Evolutionary conservation across 495 filamentous ascomycete genomes (phyloP).

Genomic region (Alectoria sarmentosa): DNA sequence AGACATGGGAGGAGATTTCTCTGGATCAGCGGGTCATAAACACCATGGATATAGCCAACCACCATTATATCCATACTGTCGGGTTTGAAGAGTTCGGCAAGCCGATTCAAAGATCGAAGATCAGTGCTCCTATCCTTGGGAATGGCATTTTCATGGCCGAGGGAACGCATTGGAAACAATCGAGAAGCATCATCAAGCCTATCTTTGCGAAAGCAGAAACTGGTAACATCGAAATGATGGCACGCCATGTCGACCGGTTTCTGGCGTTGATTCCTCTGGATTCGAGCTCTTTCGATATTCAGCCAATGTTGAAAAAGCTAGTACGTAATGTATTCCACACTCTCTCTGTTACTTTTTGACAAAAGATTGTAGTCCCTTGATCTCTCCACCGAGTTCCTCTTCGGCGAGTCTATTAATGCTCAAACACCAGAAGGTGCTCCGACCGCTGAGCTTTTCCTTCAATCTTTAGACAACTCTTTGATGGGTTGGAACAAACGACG

Average conservation of each 20-base stretch:
- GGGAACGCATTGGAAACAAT: conserved; percentile 40
- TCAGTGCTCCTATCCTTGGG: conserved; percentile 6
- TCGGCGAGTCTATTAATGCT: conserved; percentile 5
- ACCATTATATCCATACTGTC: conserved; percentile 3
- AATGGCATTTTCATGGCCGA: conserved; percentile 41
- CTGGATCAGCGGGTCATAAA: conserved; percentile 1
- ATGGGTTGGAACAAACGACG: not conserved
- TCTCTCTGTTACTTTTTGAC: not conserved
- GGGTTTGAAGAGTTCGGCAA: not conserved
- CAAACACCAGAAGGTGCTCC: conserved; percentile 12
- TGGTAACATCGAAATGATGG: conserved; percentile 49
- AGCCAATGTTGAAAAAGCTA: conserved; percentile 78
- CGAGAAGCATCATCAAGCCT: conserved; percentile 52
- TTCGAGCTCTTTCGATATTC: conserved; percentile 44
- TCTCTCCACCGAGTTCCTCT: conserved; percentile 37
- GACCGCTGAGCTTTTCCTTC: not conserved
- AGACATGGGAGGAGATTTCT: not conserved
- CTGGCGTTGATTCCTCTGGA: conserved; percentile 19
- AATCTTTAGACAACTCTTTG: not conserved
- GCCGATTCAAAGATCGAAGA: not conserved
- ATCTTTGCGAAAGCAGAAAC: conserved; percentile 55
- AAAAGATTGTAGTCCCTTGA: conserved; percentile 39
- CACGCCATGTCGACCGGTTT: conserved; percentile 42
- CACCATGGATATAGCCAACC: conserved; percentile 1
- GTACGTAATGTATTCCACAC: conserved; percentile 39